Conservation (phyloP, 768 basidiomycete species). For the Mycena vitilis region DNA sequence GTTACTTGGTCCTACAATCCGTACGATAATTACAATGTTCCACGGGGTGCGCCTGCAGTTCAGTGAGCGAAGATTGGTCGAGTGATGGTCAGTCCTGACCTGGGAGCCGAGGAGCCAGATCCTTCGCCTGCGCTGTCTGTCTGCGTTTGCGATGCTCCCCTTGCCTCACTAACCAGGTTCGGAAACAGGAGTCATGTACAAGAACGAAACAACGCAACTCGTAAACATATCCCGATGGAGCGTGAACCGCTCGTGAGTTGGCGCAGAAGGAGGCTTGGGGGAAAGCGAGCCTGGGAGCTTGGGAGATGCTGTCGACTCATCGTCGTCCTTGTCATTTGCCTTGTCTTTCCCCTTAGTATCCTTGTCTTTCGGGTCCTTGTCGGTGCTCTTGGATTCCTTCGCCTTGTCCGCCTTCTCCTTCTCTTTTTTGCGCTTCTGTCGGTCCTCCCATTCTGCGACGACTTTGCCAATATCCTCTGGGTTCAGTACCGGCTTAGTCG, state of each 20-base stretch:
- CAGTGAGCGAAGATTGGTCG: not conserved
- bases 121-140: slow-evolving; percentile 74
- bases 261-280: slow-evolving; percentile 47
- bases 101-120: slow-evolving; percentile 78
- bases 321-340: slow-evolving; percentile 43
- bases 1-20: not conserved
- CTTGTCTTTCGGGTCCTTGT: slow-evolving; percentile 48
- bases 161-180: slow-evolving; percentile 66
- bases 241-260: slow-evolving; percentile 78
- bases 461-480: slow-evolving; percentile 83
- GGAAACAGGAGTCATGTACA: not conserved
- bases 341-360: slow-evolving; percentile 49
- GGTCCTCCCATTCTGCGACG: slow-evolving; percentile 85
- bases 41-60: slow-evolving; percentile 27
- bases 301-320: slow-evolving; percentile 31
- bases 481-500: slow-evolving; percentile 56
- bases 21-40: slow-evolving; percentile 24
- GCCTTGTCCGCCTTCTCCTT: slow-evolving; percentile 63
- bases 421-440: slow-evolving; percentile 70
- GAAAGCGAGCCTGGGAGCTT: slow-evolving; percentile 44
- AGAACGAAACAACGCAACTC: slow-evolving; percentile 48
- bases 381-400: slow-evolving; percentile 47
- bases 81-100: slow-evolving; percentile 38
- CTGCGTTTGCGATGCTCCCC: slow-evolving; percentile 77
- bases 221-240: slow-evolving; percentile 88